These are phyloP conservation scores for Pseudisothecium myosuroides DNA, from an alignment of 225 moss, liverwort and hornwort genomes.

Conservation along the genomic window DNA sequence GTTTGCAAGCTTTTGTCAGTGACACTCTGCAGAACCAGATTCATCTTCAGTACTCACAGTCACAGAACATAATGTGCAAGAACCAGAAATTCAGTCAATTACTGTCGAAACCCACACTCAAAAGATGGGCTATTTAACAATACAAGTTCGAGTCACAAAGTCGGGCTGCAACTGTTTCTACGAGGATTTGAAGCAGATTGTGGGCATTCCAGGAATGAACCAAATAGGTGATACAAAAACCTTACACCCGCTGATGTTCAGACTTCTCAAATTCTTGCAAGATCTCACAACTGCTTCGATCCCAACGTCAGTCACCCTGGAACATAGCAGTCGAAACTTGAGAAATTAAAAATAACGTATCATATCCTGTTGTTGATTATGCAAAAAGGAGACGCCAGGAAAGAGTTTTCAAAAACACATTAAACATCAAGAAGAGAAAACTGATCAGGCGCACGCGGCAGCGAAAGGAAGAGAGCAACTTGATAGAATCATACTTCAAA, in stretches of 20 bases:
- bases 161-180: not conserved
- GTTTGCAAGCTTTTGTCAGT: constrained; percentile 47
- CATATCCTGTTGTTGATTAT: not conserved
- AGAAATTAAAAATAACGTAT: not conserved
- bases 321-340: constrained; percentile 10
- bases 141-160: not conserved
- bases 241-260: constrained; percentile 98
- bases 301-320: constrained; percentile 75
- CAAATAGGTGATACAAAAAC: constrained; percentile 25
- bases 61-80: not conserved
- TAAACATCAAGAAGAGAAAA: not conserved
- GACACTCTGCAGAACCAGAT: constrained; percentile 42
- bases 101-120: not conserved
- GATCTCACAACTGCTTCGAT: constrained; percentile 62
- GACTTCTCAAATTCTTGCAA: constrained; percentile 55
- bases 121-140: not conserved
- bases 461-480: not conserved
- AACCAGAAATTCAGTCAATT: not conserved
- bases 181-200: not conserved
- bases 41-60: not conserved
- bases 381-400: not conserved
- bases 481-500: constrained; percentile 51
- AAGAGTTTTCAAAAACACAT: not conserved
- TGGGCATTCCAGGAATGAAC: not conserved
- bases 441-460: not conserved